Percentiles rank a stretch among this genome's conserved stretches.
Evolutionary conservation across 495 filamentous ascomycete genomes (phyloP).

Genomic region (Penicillium verhagenii): DNA sequence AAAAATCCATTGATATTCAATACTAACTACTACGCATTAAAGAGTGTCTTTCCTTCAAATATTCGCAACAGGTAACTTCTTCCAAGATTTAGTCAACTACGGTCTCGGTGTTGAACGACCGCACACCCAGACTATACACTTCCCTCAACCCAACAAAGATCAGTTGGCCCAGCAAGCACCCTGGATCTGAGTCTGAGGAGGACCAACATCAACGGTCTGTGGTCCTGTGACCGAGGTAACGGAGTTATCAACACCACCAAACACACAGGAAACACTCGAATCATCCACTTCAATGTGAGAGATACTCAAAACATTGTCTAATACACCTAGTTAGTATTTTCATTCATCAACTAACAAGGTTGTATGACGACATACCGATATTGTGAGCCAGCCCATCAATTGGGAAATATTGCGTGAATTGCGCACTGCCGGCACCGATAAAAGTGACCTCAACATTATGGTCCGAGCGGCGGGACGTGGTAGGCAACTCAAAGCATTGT

Average conservation of each 20-base stretch:
- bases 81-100: too few species aligned
- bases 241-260: slow-evolving; percentile 15
- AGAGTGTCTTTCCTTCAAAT: too few species aligned
- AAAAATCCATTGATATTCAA: too few species aligned
- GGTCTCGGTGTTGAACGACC: background rate
- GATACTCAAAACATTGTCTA: slow-evolving; percentile 16
- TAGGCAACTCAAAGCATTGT: background rate
- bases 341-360: background rate
- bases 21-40: background rate
- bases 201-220: slow-evolving; percentile 16
- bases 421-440: background rate
- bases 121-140: background rate
- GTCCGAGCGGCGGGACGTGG: background rate
- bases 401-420: background rate
- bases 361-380: background rate
- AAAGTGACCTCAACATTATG: background rate
- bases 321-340: background rate
- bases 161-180: slow-evolving; percentile 6
- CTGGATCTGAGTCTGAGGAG: slow-evolving; percentile 17
- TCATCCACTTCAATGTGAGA: slow-evolving; percentile 15
- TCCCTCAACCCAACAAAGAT: background rate
- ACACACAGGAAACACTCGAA: slow-evolving; percentile 6
- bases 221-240: slow-evolving; percentile 14
- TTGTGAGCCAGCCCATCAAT: background rate
- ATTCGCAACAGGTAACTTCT: too few species aligned